Base-by-base conservation (phyloP, 108 stramenopile genomes). In the Mayamaea pseudoterrestris region DNA sequence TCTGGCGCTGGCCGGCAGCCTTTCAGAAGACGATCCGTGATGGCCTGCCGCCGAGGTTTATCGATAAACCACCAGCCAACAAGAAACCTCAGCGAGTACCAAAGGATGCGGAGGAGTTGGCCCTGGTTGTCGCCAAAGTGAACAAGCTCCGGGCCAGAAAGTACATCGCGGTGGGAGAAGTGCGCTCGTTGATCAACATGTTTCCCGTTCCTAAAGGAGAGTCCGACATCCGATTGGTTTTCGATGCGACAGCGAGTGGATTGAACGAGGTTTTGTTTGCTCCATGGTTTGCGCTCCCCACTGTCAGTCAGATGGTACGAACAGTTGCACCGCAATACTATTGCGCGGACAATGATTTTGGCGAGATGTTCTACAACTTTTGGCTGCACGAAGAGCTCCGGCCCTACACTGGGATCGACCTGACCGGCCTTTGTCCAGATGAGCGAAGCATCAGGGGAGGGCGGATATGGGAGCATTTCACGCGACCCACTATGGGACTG, bases 361-460 rank as follows among this genome's bases (percentile, higher is more conserved):
- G 63, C 0, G 67, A 74, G 35, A 57, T 65, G 60, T 74, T 74
- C 40, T 35, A 55, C 2, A 74, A 74, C 24, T 65, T 60, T 16
- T 20, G 18, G 13, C 37, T 69, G 5, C 50, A 67, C n/a, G 13
- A 34, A 0, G 24, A 30, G n/a, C n/a, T 20, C 55, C 1, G 25
- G 16, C 0, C 27, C 42, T n/a, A n/a, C n/a, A n/a, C n/a, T n/a
- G n/a, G n/a, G n/a, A n/a, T n/a, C n/a, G n/a, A n/a, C n/a, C n/a
- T n/a, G n/a, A n/a, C n/a, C n/a, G n/a, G 58, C 60, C 0, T 47
- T 45, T 2, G 57, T 58, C 16, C 57, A 63, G 26, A 50, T 63
- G 17, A 34, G 50, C 49, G n/a, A 44, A 69, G 35, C 59, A 60
- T 20, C 34, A 56, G 18, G 55, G 1, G 11, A 11, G 8, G 35